Percentiles rank a stretch among this genome's conserved stretches.
phyloP scores from a whole-genome alignment of 208 protist species.

The Trypanosoma caninum region DNA sequence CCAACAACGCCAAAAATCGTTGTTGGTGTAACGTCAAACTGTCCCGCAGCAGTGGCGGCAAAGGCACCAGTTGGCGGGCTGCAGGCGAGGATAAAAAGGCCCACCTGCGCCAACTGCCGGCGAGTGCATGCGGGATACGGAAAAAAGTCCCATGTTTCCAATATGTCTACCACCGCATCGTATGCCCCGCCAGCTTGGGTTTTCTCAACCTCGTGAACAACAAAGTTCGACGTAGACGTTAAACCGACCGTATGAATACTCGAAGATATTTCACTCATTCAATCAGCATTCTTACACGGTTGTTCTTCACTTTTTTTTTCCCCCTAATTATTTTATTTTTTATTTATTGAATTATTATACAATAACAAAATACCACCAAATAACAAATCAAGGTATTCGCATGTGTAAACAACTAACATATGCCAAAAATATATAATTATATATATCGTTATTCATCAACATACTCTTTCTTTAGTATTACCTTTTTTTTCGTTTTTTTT shows the following conservation, averaged over 20 bases:
- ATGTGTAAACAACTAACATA: too few relatives aligned
- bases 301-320: too few relatives aligned
- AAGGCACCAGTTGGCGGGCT: background rate
- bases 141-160: slow-evolving; percentile 23
- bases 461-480: too few relatives aligned
- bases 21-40: background rate
- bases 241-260: background rate
- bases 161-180: background rate
- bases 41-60: background rate
- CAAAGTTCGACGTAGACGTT: background rate
- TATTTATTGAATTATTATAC: too few relatives aligned
- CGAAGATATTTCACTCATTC: background rate
- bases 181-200: background rate
- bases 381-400: too few relatives aligned
- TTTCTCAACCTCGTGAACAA: slow-evolving; percentile 13
- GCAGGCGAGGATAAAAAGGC: slow-evolving; percentile 41
- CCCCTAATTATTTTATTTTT: too few relatives aligned
- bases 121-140: slow-evolving; percentile 64
- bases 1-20: slow-evolving; percentile 48
- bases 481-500: background rate
- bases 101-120: slow-evolving; percentile 41
- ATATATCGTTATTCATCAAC: too few relatives aligned
- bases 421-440: too few relatives aligned
- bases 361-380: too few relatives aligned
- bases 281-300: too few relatives aligned